Percentiles rank a stretch among this genome's conserved stretches.
Evolutionary conservation across 2,329 filamentous ascomycete species (phyloP).

Genomic region (Colletotrichum tropicale): DNA sequence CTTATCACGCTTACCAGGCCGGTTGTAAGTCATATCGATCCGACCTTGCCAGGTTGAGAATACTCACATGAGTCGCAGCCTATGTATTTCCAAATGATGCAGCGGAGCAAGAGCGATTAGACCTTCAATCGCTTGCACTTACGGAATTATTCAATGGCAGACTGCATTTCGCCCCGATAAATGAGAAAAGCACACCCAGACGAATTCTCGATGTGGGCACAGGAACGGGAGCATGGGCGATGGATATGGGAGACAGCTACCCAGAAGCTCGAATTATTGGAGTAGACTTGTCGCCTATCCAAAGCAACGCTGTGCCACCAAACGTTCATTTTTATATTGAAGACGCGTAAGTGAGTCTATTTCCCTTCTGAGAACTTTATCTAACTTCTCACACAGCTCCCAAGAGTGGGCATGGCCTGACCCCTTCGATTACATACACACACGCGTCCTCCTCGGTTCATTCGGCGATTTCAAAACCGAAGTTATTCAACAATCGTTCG

Average conservation of each 20-base stretch:
- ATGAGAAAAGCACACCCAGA: conserved; percentile 35
- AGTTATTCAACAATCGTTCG: conserved; percentile 56
- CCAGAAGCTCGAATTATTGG: conserved; percentile 64
- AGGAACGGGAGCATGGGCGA: conserved; percentile 63
- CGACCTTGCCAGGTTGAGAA: too few species aligned
- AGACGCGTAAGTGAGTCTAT: conserved; percentile 49
- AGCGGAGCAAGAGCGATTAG: conserved; percentile 44
- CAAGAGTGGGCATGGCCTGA: conserved; percentile 59
- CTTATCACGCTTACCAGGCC: conserved; percentile 51
- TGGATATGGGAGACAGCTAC: conserved; percentile 69
- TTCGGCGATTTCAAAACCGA: conserved; percentile 53
- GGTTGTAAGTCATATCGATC: conserved; percentile 42
- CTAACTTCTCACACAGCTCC: conserved; percentile 33
- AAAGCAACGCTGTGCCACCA: conserved; percentile 68
- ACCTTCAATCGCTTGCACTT: conserved; percentile 42
- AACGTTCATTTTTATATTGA: conserved; percentile 80
- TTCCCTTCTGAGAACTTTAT: background rate
- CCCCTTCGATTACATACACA: conserved; percentile 60
- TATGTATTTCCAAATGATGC: conserved; percentile 52
- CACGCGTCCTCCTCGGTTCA: conserved; percentile 52
- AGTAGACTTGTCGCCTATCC: conserved; percentile 72
- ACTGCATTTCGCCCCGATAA: conserved; percentile 49
- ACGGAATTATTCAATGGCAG: conserved; percentile 41
- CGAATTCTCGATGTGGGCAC: conserved; percentile 49
- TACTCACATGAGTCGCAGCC: conserved; percentile 30